Conservation (phyloP, 495 filamentous ascomycete genomes). For the Penicillium silybi region DNA sequence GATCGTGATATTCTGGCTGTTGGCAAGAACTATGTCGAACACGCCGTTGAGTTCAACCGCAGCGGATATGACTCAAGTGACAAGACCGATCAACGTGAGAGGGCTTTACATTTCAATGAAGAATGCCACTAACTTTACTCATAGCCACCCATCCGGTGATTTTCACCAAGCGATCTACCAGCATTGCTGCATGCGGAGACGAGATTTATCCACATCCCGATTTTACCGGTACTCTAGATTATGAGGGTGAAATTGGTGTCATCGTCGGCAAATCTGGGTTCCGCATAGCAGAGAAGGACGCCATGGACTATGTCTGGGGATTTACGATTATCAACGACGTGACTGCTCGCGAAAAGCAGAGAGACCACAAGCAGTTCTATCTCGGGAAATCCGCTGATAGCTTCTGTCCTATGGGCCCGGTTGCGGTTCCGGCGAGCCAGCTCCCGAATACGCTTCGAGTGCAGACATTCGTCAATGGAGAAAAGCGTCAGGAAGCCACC, state of each 20-base stretch:
- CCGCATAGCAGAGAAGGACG: conserved; percentile 40
- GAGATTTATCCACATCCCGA: no score
- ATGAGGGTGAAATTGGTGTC: conserved; percentile 56
- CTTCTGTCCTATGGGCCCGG: conserved; percentile 53
- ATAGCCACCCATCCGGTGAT: no score
- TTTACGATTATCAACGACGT: conserved; percentile 56
- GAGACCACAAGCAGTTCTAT: conserved; percentile 56
- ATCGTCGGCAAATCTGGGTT: conserved; percentile 50
- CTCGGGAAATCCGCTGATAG: conserved; percentile 53
- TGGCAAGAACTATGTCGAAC: no score
- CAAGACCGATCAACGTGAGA: no score
- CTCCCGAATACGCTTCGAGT: conserved; percentile 56
- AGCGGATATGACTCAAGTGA: no score
- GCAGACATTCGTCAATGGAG: conserved; percentile 59
- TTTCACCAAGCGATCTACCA: no score
- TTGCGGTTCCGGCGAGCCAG: conserved; percentile 44
- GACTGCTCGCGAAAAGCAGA: conserved; percentile 51
- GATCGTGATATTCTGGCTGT: no score
- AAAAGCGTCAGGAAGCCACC: conserved; percentile 59
- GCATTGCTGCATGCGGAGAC: no score
- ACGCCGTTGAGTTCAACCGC: no score
- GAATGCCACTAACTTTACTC: no score
- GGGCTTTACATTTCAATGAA: no score
- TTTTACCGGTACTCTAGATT: conserved; percentile 51
- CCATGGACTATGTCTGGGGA: conserved; percentile 51